phyloP scores from a whole-genome alignment of 2,329 filamentous ascomycete genomes.

The Albophoma yamanashiensis region DNA sequence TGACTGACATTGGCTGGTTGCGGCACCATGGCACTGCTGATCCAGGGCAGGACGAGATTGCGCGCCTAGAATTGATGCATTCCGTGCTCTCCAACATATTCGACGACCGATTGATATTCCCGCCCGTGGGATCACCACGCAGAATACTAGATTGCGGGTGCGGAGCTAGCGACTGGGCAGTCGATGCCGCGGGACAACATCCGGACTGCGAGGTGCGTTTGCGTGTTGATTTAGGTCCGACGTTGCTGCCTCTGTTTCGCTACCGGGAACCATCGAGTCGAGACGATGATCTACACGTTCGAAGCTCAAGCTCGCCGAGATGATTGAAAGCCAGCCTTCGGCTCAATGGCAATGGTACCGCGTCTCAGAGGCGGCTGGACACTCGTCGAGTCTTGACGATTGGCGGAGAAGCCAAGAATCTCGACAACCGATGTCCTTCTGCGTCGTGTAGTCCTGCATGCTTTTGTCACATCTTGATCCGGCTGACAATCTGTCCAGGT shows the following conservation, averaged over 20 bases:
- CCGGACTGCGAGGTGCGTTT: slow-evolving; percentile 51
- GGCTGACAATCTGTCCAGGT: slow-evolving; percentile 36
- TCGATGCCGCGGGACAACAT: slow-evolving; percentile 54
- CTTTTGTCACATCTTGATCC: not conserved
- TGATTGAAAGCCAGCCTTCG: not conserved
- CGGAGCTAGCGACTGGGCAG: slow-evolving; percentile 61
- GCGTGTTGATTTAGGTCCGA: not conserved
- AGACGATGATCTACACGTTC: not conserved
- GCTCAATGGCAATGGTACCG: not conserved
- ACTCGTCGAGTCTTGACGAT: not conserved
- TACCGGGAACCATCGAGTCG: not conserved
- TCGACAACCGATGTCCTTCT: not conserved
- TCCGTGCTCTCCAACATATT: slow-evolving; percentile 52
- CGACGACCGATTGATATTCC: slow-evolving; percentile 57
- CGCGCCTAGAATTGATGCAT: slow-evolving; percentile 55
- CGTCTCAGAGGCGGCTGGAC: not conserved
- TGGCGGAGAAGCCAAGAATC: not conserved
- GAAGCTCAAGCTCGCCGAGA: not conserved
- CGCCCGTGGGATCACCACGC: slow-evolving; percentile 46
- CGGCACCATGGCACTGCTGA: slow-evolving; percentile 1
- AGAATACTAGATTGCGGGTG: slow-evolving; percentile 64
- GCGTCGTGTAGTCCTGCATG: not conserved
- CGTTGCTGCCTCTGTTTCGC: not conserved
- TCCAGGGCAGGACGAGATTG: slow-evolving; percentile 50
- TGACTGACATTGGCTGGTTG: not conserved